Evolutionary conservation across 108 stramenopile genomes (phyloP), one percentile per base, ranked within the genome.

Genomic region (Epithemia pelagica): DNA sequence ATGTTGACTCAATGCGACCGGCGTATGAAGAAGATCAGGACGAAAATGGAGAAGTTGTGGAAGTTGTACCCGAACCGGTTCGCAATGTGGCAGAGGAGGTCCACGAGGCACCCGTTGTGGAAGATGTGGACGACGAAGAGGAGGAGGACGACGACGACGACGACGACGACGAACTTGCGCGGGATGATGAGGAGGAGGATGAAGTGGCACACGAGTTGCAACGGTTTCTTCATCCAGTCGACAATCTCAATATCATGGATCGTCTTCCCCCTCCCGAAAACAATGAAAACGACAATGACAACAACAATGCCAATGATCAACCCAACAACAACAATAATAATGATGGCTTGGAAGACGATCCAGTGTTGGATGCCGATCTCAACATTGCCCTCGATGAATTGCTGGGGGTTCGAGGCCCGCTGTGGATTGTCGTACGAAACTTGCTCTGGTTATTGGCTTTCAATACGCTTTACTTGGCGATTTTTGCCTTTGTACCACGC

Each of bases 361-460:
- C 29, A 59, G 68, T 54, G 19, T 29, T 83, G 78, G 86, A 95
- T 61, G 68, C 90, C 77, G 96, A 96, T 71, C 79, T 96, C 15
- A 90, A 95, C 62, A 70, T 96, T 33, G 91, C 94, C 5, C 56
- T 97, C 30, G 94, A 97, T 64, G 94, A 97, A 64, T 72, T 97
- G 37, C 68, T 97, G n/a, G 96, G 96, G 0, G 74, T 96, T 24
- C 87, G 96, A 21, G 96, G 96, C 0, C 96, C 96, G 22, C 33
- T 93, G 21, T 66, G 78, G 31, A 80, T 78, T 30, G 70, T 97
- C 28, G 61, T 95, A 30, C 82, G 95, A 28, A 96, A 97, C 65
- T 59, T 92, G 26, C 69, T 86, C 23, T 95, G 90, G 90, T 77
- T 97, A 28, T 54, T 97, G 58, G 90, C 93, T 3, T 97, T 96